These are phyloP conservation scores for Kodamaea plutei DNA, from an alignment of 1,139 yeast genomes.

Conservation along the genomic window DNA sequence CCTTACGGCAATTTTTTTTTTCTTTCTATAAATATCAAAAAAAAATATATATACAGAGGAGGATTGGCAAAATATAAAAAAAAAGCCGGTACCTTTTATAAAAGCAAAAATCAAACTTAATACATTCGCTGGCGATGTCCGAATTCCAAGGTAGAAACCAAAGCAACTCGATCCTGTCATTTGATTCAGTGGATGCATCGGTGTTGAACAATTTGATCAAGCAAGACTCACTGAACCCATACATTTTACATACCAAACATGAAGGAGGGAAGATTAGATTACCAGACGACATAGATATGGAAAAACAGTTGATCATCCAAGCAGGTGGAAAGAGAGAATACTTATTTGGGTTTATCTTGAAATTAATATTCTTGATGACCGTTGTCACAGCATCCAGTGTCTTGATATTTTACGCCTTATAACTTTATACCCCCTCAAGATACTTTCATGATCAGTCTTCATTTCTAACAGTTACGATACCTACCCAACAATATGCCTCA, in stretches of 20 bases:
- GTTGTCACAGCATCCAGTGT: slow-evolving; percentile 35
- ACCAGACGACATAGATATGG: slow-evolving; percentile 32
- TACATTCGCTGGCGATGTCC: slow-evolving; percentile 10
- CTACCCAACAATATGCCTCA: too few species aligned
- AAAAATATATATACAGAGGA: too few species aligned
- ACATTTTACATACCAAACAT: slow-evolving; percentile 7
- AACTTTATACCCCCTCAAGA: too few species aligned
- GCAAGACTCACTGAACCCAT: slow-evolving; percentile 12
- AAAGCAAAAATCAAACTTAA: slow-evolving; percentile 24
- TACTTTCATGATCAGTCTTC: too few species aligned
- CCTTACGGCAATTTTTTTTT: too few species aligned
- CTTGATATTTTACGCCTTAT: slow-evolving; percentile 36
- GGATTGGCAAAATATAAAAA: too few species aligned
- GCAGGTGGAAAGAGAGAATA: slow-evolving; percentile 39
- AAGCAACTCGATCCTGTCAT: slow-evolving; percentile 17
- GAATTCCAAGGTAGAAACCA: slow-evolving; percentile 12
- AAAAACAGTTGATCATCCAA: slow-evolving; percentile 34
- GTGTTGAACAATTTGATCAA: slow-evolving; percentile 12
- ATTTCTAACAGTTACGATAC: too few species aligned
- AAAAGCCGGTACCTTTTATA: slow-evolving; percentile 12
- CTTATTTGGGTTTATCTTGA: slow-evolving; percentile 30
- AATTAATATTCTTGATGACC: slow-evolving; percentile 25
- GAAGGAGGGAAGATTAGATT: slow-evolving; percentile 14
- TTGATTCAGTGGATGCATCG: slow-evolving; percentile 11
- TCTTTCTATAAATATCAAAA: too few species aligned